These are phyloP conservation scores for Stemphylium vesicarium DNA, from an alignment of 2,329 filamentous ascomycete genomes.

Conservation along the genomic window DNA sequence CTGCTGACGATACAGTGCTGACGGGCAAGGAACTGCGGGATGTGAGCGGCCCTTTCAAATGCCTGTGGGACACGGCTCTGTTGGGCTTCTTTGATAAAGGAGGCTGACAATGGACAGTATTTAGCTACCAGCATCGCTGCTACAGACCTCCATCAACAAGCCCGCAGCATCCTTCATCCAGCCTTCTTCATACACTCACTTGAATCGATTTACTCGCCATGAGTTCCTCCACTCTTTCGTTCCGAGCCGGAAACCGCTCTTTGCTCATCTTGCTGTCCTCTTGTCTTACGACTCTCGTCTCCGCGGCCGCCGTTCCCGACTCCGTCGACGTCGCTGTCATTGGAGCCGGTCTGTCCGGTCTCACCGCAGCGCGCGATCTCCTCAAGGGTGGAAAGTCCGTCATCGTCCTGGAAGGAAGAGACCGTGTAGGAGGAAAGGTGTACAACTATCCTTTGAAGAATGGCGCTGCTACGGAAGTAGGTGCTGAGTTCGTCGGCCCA, in stretches of 20 bases:
- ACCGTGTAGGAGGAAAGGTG: constrained; percentile 61
- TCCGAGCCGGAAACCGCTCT: background rate
- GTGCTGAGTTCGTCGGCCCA: constrained; percentile 32
- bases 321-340: constrained; percentile 46
- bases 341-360: constrained; percentile 53
- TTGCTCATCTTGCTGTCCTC: background rate
- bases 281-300: background rate
- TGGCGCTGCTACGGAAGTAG: constrained; percentile 30
- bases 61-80: too few relatives aligned
- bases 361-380: constrained; percentile 44
- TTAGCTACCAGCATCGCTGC: too few relatives aligned
- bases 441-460: constrained; percentile 34
- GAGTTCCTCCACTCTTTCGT: background rate
- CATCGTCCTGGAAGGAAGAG: constrained; percentile 58
- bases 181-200: too few relatives aligned
- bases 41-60: too few relatives aligned
- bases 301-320: constrained; percentile 4
- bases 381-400: constrained; percentile 48
- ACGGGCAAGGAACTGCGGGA: too few relatives aligned
- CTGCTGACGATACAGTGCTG: too few relatives aligned
- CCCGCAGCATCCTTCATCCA: too few relatives aligned
- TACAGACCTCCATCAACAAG: too few relatives aligned
- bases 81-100: too few relatives aligned
- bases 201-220: background rate
- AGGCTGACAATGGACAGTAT: too few relatives aligned